Evolutionary conservation across 2,329 filamentous ascomycete species (phyloP), one percentile per base, ranked within the genome.

Genomic region (Xylaria multiplex): DNA sequence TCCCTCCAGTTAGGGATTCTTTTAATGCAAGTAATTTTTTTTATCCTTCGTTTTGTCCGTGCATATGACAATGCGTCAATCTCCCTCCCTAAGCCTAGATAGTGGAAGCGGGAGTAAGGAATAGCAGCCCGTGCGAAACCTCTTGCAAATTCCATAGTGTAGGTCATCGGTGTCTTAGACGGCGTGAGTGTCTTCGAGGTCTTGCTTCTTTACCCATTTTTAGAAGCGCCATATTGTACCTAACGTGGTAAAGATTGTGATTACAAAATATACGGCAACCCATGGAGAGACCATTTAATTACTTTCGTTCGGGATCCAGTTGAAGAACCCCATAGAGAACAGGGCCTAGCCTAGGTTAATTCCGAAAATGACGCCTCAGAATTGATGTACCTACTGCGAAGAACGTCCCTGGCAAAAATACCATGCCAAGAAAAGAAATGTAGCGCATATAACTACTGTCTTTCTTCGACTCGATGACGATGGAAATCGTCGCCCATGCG

Each of bases 381-480:
- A 27, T 13, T 7, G 43, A 3, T 27, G n/a, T 8, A 60, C 37
- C 13, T 53, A 73, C 72, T 2, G 71, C 71, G 3, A 74, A 61
- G 53, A 73, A 73, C 1, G 71, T 73, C 1, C 66, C 71, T 0
- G 72, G 69, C 3, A 74, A 64, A 32, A 74, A 73, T 2, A 72
- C 64, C 72, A 70, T 72, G 2, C 72, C 72, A 9, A 70, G 50
- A 27, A 62, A 54, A 7, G 60, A 35, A 3, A 70, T 70, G 16
- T 57, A 63, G n/a, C 62, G 59, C 71, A 73, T 73, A 8, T 70
- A 60, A 35, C 52, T 69, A 27, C 71, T 67, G 24, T 73, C 72
- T 24, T 50, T 65, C 46, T 66, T 70, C 1, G 71, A 64, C 2
- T 62, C 63, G n/a, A 54, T 52, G 2, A 70, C 71, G 37, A 73